Evolutionary conservation across 106 monocot genomes (phyloP).

Genomic region (Xerophyta viscosa): DNA sequence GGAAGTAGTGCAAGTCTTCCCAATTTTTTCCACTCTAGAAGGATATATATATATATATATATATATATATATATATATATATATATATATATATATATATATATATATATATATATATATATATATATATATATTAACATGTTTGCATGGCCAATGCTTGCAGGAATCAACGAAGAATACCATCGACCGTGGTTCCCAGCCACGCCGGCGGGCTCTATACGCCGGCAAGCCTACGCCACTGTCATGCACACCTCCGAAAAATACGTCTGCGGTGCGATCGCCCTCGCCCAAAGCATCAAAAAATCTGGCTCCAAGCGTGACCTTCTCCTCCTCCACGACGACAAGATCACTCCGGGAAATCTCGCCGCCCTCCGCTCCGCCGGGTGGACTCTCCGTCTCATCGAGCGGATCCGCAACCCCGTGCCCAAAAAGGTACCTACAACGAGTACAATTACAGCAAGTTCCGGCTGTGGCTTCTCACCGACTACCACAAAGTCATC

Average conservation of each 20-base stretch:
- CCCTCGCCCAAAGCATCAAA: slow-evolving; percentile 65
- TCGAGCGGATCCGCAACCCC: slow-evolving; percentile 81
- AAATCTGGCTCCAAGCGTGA: slow-evolving; percentile 44
- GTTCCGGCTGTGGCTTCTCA: slow-evolving; percentile 76
- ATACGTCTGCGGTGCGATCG: slow-evolving; percentile 80
- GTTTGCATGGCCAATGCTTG: too few relatives aligned
- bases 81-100: too few relatives aligned
- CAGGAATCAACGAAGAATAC: slow-evolving; percentile 35
- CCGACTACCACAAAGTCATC: slow-evolving; percentile 52
- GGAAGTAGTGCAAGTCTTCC: too few relatives aligned
- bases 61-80: too few relatives aligned
- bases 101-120: too few relatives aligned
- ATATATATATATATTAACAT: too few relatives aligned
- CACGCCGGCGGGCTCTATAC: neutral
- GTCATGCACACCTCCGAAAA: slow-evolving; percentile 71
- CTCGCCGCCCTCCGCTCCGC: slow-evolving; percentile 45
- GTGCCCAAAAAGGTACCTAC: slow-evolving; percentile 51
- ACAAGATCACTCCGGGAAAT: slow-evolving; percentile 37
- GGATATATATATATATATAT: too few relatives aligned
- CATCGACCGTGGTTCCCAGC: slow-evolving; percentile 13
- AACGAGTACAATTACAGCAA: slow-evolving; percentile 99
- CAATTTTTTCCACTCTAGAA: too few relatives aligned
- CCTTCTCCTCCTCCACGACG: slow-evolving; percentile 91
- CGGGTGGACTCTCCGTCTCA: slow-evolving; percentile 60
- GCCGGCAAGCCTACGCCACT: slow-evolving; percentile 72